phyloP scores from a whole-genome alignment of 805 yeast genomes.

The Zygoascus flipseniorum region DNA sequence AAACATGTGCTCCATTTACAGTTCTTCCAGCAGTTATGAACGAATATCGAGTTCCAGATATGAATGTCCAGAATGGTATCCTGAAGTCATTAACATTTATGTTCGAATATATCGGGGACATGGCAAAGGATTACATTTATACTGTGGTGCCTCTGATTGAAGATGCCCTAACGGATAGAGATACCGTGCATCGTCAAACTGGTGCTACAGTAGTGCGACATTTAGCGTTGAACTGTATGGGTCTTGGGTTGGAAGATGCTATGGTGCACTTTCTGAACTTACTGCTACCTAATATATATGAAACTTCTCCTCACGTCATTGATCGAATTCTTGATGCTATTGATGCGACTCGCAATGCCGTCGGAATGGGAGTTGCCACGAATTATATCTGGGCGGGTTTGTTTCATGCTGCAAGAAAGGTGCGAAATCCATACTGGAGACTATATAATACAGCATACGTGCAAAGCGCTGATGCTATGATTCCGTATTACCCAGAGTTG shows the following conservation, averaged over 20 bases:
- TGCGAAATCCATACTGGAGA: constrained; percentile 78
- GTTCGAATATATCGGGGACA: constrained; percentile 83
- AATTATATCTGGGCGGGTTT: constrained; percentile 81
- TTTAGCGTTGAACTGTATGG: constrained; percentile 69
- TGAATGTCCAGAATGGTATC: constrained; percentile 92
- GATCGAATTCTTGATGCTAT: constrained; percentile 71
- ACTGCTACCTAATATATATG: constrained; percentile 81
- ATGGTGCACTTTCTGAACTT: constrained; percentile 77
- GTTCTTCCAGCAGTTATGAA: constrained; percentile 93
- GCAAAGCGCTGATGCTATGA: constrained; percentile 63
- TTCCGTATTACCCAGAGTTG: constrained; percentile 66
- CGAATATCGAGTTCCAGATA: constrained; percentile 87
- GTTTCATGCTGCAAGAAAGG: constrained; percentile 88
- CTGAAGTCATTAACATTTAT: constrained; percentile 82
- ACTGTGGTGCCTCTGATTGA: constrained; percentile 71
- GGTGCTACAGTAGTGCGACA: constrained; percentile 84
- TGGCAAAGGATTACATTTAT: constrained; percentile 73
- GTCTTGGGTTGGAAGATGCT: constrained; percentile 69
- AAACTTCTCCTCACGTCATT: constrained; percentile 93
- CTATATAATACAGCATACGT: constrained; percentile 70
- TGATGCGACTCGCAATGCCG: constrained; percentile 57
- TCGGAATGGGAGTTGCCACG: constrained; percentile 70
- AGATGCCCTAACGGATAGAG: constrained; percentile 86
- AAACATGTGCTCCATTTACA: constrained; percentile 85
- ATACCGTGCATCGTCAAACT: constrained; percentile 89